Evolutionary conservation across 257 asterid species (phyloP), one percentile per base, ranked within the genome.

Genomic region (Solanum tacnaense): DNA sequence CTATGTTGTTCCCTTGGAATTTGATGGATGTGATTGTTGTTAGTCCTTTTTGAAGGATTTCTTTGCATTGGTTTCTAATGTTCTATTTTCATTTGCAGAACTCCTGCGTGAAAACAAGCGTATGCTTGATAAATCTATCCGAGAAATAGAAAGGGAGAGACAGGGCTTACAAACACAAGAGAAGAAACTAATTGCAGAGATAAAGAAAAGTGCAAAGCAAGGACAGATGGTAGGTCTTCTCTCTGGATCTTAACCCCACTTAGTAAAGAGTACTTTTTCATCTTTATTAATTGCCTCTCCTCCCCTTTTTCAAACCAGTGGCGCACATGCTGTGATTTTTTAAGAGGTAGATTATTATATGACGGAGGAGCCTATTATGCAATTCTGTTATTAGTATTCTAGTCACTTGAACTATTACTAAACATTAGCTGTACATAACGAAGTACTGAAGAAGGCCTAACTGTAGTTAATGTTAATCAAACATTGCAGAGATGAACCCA

Each of bases 71-170:
- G 39, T 35, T 52, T 75, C 9, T 27, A 76, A 82, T 52, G 31
- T 86, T 71, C 84, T 72, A 60, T 73, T 83, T 13, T 76, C 41
- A 65, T 32, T 60, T 84, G 27, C 92, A 97, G 99, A 97, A 92
- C 98, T 97, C 76, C 93, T 97, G 96, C 96, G 98, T 92, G 99
- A 97, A 87, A 97, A 97, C 89, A 97, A 97, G 92, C 92, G 99
- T 88, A 95, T 97, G 99, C 96, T 97, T 71, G 99, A 97, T 93
- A 96, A 95, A 79, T 97, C 99, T 5, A 97, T 97, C 86, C 93
- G 98, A 76, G 99, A 97, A 85, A 97, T 97, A 81, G 99, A 97
- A 90, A 94, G 99, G 94, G 99, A 97, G 94, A 94, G 99, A 86
- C 98, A 94, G 89, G 98, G 96, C 21, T 90, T 97, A 75, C 99